A percentile compares a stretch with the other conserved stretches of the same genome.
Conservation (phyloP, 805 yeast genomes). For the Kodamaea restingae region DNA sequence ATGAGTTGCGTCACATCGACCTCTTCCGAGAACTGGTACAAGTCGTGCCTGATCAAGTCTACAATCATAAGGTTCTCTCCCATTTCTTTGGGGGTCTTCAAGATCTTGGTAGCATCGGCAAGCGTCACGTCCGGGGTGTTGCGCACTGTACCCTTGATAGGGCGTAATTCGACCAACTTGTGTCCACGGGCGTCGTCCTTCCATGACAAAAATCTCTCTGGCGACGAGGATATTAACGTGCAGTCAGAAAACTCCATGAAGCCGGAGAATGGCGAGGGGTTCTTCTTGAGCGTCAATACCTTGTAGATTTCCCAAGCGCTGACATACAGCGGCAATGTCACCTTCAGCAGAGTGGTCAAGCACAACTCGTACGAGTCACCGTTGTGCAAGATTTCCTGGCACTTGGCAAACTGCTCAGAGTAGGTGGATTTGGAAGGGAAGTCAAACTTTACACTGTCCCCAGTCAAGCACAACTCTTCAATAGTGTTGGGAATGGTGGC, state of each 20-base stretch:
- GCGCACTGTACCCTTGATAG: constrained; percentile 93
- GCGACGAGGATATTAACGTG: constrained; percentile 78
- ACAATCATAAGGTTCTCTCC: constrained; percentile 98
- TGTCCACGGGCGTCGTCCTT: constrained; percentile 16
- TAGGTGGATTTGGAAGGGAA: constrained; percentile 57
- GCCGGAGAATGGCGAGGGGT: constrained; percentile 93
- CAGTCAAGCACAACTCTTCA: constrained; percentile 20
- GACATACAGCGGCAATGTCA: constrained; percentile 46
- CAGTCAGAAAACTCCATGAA: constrained; percentile 66
- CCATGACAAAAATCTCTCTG: constrained; percentile 92
- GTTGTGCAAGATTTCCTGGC: constrained; percentile 62
- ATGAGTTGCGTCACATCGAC: constrained; percentile 77
- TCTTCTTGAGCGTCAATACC: constrained; percentile 53
- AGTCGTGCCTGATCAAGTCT: constrained; percentile 89
- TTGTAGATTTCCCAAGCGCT: constrained; percentile 80
- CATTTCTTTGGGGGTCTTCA: constrained; percentile 84
- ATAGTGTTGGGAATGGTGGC: constrained; percentile 21
- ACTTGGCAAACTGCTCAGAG: constrained; percentile 48
- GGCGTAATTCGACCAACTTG: constrained; percentile 71
- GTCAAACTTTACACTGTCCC: constrained; percentile 25
- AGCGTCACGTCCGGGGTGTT: constrained; percentile 52
- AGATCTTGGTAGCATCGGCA: constrained; percentile 56
- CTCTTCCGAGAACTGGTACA: constrained; percentile 58
- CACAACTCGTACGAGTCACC: constrained; percentile 96
- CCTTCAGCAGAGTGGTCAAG: constrained; percentile 69